A percentile compares a stretch with the other conserved stretches of the same genome.
phyloP scores from a whole-genome alignment of 2,329 filamentous ascomycete genomes.

The Ramularia endophylla region DNA sequence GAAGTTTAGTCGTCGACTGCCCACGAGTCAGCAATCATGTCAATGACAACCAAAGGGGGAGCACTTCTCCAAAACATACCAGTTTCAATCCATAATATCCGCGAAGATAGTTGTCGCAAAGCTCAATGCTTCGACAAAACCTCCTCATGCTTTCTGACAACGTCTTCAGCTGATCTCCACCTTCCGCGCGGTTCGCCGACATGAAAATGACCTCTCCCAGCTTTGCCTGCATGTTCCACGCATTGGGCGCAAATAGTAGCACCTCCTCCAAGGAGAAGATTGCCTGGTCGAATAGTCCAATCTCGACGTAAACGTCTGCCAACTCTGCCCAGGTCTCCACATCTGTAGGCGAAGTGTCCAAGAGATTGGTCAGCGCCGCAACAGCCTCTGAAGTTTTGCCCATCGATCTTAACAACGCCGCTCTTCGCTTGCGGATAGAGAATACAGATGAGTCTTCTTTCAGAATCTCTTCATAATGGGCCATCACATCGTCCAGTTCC shows the following conservation, averaged over 20 bases:
- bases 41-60: slow-evolving; percentile 29
- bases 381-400: slow-evolving; percentile 67
- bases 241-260: slow-evolving; percentile 76
- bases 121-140: slow-evolving; percentile 84
- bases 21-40: slow-evolving; percentile 7
- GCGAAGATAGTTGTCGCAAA: slow-evolving; percentile 87
- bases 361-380: slow-evolving; percentile 62
- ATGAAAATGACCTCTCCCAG: slow-evolving; percentile 79
- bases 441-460: slow-evolving; percentile 71
- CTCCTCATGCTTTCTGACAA: slow-evolving; percentile 71
- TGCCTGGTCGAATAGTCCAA: slow-evolving; percentile 74
- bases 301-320: slow-evolving; percentile 74
- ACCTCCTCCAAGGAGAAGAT: slow-evolving; percentile 89
- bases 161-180: slow-evolving; percentile 40
- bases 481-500: slow-evolving; percentile 63
- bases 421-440: slow-evolving; percentile 76
- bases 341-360: slow-evolving; percentile 83
- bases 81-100: slow-evolving; percentile 89
- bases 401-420: slow-evolving; percentile 72
- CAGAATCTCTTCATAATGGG: slow-evolving; percentile 72
- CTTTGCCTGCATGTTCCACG: slow-evolving; percentile 93
- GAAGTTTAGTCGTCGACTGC: slow-evolving; percentile 20
- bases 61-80: slow-evolving; percentile 44
- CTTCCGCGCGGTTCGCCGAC: slow-evolving; percentile 39
- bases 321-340: slow-evolving; percentile 91